These are phyloP conservation scores for Chaetomidium leptoderma DNA, from an alignment of 495 filamentous ascomycete genomes.

Conservation along the genomic window DNA sequence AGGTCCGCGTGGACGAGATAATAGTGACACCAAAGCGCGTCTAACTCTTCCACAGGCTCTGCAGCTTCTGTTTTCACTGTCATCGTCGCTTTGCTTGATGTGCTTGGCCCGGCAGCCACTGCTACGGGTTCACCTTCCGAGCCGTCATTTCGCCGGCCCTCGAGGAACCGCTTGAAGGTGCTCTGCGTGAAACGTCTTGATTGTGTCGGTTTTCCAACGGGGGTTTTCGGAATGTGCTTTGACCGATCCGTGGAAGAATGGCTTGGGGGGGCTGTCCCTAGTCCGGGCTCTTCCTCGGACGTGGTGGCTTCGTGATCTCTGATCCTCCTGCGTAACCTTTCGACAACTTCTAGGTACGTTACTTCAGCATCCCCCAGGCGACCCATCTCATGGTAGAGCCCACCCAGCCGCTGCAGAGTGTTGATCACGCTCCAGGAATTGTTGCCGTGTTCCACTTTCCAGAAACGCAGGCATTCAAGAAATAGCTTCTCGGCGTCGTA, in stretches of 20 bases:
- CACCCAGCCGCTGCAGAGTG: neutral
- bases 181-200: too few species aligned
- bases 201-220: too few species aligned
- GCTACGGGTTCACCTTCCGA: too few species aligned
- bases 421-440: neutral
- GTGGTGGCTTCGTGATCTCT: neutral
- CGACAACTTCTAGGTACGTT: neutral
- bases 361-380: neutral
- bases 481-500: neutral
- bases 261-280: too few species aligned
- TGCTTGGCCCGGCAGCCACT: too few species aligned
- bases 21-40: neutral
- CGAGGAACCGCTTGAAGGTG: too few species aligned
- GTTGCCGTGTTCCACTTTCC: neutral
- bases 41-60: neutral
- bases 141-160: too few species aligned
- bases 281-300: too few species aligned
- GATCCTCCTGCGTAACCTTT: neutral
- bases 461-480: neutral
- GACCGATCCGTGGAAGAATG: too few species aligned
- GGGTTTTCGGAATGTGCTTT: too few species aligned
- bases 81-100: too few species aligned
- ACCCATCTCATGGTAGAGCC: conserved; percentile 2
- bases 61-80: neutral
- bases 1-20: neutral